These are phyloP conservation scores for Lactifluus rugatus DNA, from an alignment of 768 basidiomycete species.

Conservation along the genomic window DNA sequence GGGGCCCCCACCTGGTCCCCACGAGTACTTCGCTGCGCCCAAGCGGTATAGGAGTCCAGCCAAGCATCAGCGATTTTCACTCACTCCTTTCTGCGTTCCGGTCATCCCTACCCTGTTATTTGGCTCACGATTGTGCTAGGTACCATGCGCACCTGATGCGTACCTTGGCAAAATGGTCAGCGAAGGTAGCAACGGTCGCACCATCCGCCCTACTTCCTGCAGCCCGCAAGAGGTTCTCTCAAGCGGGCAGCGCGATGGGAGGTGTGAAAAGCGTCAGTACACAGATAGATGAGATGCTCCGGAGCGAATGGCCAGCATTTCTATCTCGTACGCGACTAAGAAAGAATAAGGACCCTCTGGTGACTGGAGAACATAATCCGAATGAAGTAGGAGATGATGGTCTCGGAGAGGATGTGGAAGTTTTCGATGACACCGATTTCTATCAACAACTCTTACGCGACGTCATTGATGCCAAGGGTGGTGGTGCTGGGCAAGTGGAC, in stretches of 20 bases:
- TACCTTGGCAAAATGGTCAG: conserved; percentile 89
- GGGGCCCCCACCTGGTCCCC: background rate
- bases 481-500: conserved; percentile 37
- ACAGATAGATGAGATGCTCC: conserved; percentile 66
- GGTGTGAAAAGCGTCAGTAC: conserved; percentile 57
- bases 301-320: conserved; percentile 42
- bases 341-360: conserved; percentile 39
- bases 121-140: conserved; percentile 22
- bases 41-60: background rate
- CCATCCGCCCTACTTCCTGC: conserved; percentile 64
- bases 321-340: conserved; percentile 53
- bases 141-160: conserved; percentile 66
- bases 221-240: conserved; percentile 59
- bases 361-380: conserved; percentile 22
- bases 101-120: background rate
- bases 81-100: background rate
- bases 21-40: background rate
- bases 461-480: conserved; percentile 63
- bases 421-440: conserved; percentile 87
- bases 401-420: conserved; percentile 32
- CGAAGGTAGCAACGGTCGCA: conserved; percentile 89
- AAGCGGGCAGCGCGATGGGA: conserved; percentile 30
- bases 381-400: conserved; percentile 30
- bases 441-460: conserved; percentile 89
- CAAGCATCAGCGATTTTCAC: conserved; percentile 24